Conservation (phyloP, 805 yeast species). For the Ogataea neopini region DNA sequence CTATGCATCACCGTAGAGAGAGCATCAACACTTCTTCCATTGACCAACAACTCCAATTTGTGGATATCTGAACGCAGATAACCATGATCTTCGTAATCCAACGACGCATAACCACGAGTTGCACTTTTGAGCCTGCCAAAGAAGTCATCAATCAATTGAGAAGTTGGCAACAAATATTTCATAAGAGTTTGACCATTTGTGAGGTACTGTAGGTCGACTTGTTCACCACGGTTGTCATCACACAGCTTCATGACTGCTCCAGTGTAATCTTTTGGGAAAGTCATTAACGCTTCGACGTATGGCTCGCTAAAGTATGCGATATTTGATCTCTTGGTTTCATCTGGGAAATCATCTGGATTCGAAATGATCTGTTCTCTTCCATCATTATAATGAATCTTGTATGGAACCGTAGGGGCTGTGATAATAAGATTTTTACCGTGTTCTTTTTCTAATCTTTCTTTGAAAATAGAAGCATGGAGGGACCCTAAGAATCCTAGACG, state of each 20-base stretch:
- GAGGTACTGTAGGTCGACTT: conserved; percentile 73
- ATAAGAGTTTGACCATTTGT: conserved; percentile 79
- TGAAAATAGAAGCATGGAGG: conserved; percentile 91
- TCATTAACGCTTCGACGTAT: conserved; percentile 84
- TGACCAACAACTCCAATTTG: conserved; percentile 84
- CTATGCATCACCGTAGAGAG: conserved; percentile 87
- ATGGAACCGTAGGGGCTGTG: conserved; percentile 96
- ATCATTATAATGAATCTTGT: conserved; percentile 66
- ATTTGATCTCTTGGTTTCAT: conserved; percentile 42
- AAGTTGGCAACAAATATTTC: conserved; percentile 79
- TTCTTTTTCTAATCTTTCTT: conserved; percentile 88
- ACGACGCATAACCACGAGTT: conserved; percentile 89
- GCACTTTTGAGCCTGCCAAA: conserved; percentile 90
- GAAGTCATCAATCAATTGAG: conserved; percentile 91
- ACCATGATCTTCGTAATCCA: conserved; percentile 94
- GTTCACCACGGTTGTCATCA: conserved; percentile 80
- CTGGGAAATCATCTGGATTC: conserved; percentile 94
- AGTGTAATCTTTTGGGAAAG: conserved; percentile 85
- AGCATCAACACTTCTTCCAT: conserved; percentile 89
- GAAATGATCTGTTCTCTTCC: conserved; percentile 68
- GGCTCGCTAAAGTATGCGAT: conserved; percentile 73
- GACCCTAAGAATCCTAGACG: conserved; percentile 93
- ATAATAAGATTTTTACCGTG: conserved; percentile 90
- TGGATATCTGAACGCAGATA: conserved; percentile 78
- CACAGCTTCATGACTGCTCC: conserved; percentile 87